Base-by-base conservation (phyloP, 1,284 basidiomycete genomes). In the Blastosporella zonata region DNA sequence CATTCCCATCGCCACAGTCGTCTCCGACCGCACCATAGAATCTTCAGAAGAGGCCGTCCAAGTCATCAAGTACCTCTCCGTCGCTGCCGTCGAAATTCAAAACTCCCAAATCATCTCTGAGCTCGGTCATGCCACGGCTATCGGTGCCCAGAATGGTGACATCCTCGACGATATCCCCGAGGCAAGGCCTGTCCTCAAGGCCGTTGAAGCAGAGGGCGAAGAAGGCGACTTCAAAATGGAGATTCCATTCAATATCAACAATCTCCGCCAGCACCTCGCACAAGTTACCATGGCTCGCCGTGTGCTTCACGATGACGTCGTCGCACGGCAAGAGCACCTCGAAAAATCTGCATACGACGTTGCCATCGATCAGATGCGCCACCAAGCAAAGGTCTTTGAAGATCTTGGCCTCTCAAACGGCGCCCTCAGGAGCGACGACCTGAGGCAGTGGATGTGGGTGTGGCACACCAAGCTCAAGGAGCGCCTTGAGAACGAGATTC, bases 341-440 rank as follows among this genome's bases (percentile, higher is more conserved):
- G 93, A 96, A 65, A 77, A 84, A 33, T 90, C 90, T 0, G 91
- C 90, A 1, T 88, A 91, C 61, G 87, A 91, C 25, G 85, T 92
- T 15, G 92, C 93, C 0, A 74, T 82, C 1, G 80, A 83, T 52
- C 82, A 90, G 21, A 71, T 93, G 39, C 73, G 79, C 59, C 81
- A 85, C 53, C 80, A 92, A 52, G 70, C 78, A 6, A 75, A 85
- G 51, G 52, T 77, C 6, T 74, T 93, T 34, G 74, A 79, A 15
- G 70, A 77, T 22, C 72, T 84, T 15, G 83, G 84, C 6, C 56
- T 87, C 6, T 72, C 70, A 27, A 73, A 72, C 49, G 69, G 68
- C 18, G 69, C 70, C 6, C 69, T 90, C 18, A 73, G 75, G 45
- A 70, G 75, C 27, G 70, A 61, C 2, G 77, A 81, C 51, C 69